phyloP scores from a whole-genome alignment of 225 moss, liverwort and hornwort genomes.

The Neckera pumila region DNA sequence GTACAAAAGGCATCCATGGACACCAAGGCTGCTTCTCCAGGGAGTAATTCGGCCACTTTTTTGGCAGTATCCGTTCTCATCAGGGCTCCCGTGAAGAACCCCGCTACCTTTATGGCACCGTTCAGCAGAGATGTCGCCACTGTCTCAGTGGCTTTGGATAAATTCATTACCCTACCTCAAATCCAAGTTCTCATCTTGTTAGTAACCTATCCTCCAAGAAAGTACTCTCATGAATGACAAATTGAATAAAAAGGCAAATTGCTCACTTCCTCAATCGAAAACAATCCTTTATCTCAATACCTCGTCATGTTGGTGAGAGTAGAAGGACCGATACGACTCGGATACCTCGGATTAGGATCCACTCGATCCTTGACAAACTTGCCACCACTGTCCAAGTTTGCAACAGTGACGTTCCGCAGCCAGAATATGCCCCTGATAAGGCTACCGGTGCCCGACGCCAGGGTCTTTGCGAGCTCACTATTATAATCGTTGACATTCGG shows the following conservation, averaged over 20 bases:
- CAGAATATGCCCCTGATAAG: constrained; percentile 86
- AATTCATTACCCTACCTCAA: constrained; percentile 38
- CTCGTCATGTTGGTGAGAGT: constrained; percentile 47
- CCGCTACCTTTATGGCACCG: constrained; percentile 59
- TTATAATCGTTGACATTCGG: constrained; percentile 86
- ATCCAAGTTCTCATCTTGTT: not conserved
- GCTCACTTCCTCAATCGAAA: not conserved
- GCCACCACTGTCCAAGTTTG: constrained; percentile 40
- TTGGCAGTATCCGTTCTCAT: constrained; percentile 55
- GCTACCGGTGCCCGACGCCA: constrained; percentile 68
- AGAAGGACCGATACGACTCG: constrained; percentile 32
- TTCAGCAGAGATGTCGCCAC: constrained; percentile 56
- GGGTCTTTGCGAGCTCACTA: constrained; percentile 52
- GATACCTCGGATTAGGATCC: constrained; percentile 27
- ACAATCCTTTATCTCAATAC: not conserved
- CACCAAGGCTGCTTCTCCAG: constrained; percentile 77
- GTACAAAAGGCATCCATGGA: constrained; percentile 82
- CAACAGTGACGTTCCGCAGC: constrained; percentile 63
- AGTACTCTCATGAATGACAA: not conserved
- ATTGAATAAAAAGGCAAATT: not conserved
- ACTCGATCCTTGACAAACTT: constrained; percentile 26
- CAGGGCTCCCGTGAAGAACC: constrained; percentile 64
- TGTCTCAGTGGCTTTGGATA: constrained; percentile 62
- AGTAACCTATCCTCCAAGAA: not conserved
- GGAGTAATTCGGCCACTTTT: constrained; percentile 32